Percentiles rank a stretch among this genome's conserved stretches.
Conservation (phyloP, 257 asterid species). For the Thymus quinquecostatus region DNA sequence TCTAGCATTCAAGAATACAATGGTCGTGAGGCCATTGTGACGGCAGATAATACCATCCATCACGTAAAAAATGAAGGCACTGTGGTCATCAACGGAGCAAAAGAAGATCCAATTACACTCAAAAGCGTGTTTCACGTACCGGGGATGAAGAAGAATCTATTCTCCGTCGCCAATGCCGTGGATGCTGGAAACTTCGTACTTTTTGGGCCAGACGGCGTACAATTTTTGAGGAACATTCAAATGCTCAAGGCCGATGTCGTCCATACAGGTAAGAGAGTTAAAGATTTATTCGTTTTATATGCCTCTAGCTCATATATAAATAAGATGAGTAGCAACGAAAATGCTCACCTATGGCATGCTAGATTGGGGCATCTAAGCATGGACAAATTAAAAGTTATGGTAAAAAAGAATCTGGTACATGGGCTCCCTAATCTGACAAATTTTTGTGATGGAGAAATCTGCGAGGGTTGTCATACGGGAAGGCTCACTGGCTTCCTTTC, state of each 20-base stretch:
- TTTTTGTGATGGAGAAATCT: neutral
- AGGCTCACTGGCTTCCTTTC: neutral
- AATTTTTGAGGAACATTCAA: slow-evolving; percentile 10
- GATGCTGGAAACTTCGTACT: slow-evolving; percentile 7
- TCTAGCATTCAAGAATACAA: neutral
- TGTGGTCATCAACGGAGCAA: neutral
- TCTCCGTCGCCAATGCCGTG: neutral
- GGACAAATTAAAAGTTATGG: neutral
- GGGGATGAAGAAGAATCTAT: neutral
- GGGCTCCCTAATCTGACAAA: neutral
- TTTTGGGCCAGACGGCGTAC: neutral
- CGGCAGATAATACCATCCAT: neutral
- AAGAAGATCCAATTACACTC: neutral
- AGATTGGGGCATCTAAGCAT: neutral
- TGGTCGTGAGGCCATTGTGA: neutral
- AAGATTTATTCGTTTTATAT: neutral
- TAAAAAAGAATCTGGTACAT: neutral
- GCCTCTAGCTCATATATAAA: neutral
- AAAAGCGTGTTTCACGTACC: neutral
- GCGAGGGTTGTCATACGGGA: neutral
- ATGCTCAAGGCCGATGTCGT: slow-evolving; percentile 16
- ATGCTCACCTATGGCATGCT: neutral
- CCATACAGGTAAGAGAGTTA: slow-evolving; percentile 22
- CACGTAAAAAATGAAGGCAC: neutral
- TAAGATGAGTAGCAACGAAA: neutral